Evolutionary conservation across 2,329 filamentous ascomycete species (phyloP).

Genomic region (Aureobasidium namibiae): DNA sequence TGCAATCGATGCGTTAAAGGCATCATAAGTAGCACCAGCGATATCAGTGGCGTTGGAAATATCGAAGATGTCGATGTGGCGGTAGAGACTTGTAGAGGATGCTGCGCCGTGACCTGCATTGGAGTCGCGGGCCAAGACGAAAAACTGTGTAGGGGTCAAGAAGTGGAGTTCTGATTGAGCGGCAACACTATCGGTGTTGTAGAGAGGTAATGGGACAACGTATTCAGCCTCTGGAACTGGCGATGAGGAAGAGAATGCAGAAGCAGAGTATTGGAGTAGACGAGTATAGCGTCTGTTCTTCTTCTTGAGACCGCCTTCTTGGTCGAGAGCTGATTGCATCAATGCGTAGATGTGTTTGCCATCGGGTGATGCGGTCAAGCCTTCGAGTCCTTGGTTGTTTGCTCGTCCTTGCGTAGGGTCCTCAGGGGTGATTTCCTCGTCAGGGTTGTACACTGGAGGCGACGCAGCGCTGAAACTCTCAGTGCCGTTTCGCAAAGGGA

Average conservation of each 20-base stretch:
- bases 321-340: conserved; percentile 56
- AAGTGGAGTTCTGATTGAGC: conserved; percentile 62
- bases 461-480: conserved; percentile 56
- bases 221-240: conserved; percentile 50
- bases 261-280: conserved; percentile 54
- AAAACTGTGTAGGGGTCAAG: conserved; percentile 55
- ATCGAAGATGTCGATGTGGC: conserved; percentile 62
- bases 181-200: conserved; percentile 47
- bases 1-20: conserved; percentile 33
- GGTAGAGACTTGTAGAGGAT: conserved; percentile 46
- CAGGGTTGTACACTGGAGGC: conserved; percentile 51
- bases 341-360: conserved; percentile 57
- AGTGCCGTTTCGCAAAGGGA: conserved; percentile 55
- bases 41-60: conserved; percentile 55
- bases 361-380: conserved; percentile 54
- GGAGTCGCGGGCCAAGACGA: conserved; percentile 58
- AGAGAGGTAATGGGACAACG: conserved; percentile 57
- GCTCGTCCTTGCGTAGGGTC: conserved; percentile 54
- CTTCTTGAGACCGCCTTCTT: conserved; percentile 52
- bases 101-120: conserved; percentile 51
- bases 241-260: conserved; percentile 35
- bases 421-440: conserved; percentile 42
- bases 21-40: conserved; percentile 34
- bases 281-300: conserved; percentile 50
- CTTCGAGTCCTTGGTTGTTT: conserved; percentile 73